Base-by-base conservation (phyloP, 108 stramenopile genomes). In the Ochromonas danica region DNA sequence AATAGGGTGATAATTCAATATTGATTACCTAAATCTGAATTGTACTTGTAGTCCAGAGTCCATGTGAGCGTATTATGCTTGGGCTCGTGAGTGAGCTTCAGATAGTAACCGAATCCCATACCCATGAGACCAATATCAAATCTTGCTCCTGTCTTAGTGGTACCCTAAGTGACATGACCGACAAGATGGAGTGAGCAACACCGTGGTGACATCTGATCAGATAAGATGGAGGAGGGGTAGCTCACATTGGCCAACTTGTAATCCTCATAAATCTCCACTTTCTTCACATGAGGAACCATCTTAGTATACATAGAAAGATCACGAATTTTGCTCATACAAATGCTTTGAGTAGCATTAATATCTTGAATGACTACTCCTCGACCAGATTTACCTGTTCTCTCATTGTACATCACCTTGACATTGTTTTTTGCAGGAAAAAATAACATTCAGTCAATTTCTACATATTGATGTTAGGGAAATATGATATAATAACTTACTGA, bases 341-440 rank as follows among this genome's bases (percentile, higher is more conserved):
- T 67, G 17, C 3, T 36, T 6, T 3, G 3, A 6, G 63, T 6
- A 22, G 63, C 63, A 67, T 67, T 67, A 25, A 67, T 33, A 36
- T 67, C 63, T 36, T 67, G 63, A 31, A 67, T 67, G 3, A 67
- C 63, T 36, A 67, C 63, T 14, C 63, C 63, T 31, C 63, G 63
- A 67, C 63, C 63, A 35, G 63, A 67, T 10, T 22, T 31, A 10
- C 63, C 63, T 10, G 27, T 36, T 10, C 63, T 28, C 63, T 67
- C 63, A 35, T 67, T 67, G 31, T 36, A 67, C 10, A 33, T 33
- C 17, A 67, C 63, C 63, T 67, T 14, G 22, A 51, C 45, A 6
- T 3, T 67, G 63, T 14, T 36, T 14, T 25, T 3, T 10, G 25
- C 3, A 67, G 31, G 6, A 31, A 31, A 25, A 67, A 31, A 35